Evolutionary conservation across 176 grass and related monocot genomes (phyloP), one percentile per base, ranked within the genome.

Genomic region (Ensete ventricosum): DNA sequence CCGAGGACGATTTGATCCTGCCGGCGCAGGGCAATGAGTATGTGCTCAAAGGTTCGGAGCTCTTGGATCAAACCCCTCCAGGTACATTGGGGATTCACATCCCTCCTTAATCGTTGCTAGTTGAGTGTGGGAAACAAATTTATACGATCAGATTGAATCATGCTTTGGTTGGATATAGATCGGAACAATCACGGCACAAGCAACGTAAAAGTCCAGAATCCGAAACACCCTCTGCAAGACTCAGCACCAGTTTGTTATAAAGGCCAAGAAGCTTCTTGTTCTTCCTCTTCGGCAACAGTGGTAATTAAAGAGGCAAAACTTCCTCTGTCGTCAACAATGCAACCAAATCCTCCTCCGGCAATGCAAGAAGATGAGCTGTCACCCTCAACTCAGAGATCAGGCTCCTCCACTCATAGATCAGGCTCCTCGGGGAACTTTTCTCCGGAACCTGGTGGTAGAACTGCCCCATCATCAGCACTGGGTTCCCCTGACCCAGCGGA

Each of bases 401-500:
- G 29, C 69, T 80, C 48, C 55, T 80, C 69, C 9, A 64, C 78
- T 73, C 78, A 9, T 27, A 51, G 55, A 25, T 73, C 78, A 1
- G 58, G 29, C 69, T 80, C 48, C 55, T 80, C 69, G 0, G 65
- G 66, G 19, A 57, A 79, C 67, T 59, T 55, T 27, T 79, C 65
- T 19, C 66, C 77, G 1, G 67, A 70, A 6, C 25, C 11, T 22
- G 24, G 17, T 5, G 77, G 53, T 34, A 79, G 66, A 79, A 80
- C 77, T 50, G 67, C 66, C 54, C 73, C 79, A n/a, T 67, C 82
- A 9, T 89, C 96, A 73, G 83, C 83, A 62, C 59, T 81, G 71
- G 91, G 84, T 77, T 91, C 88, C 8, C 86, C 84, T 0, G 82
- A 73, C 66, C 84, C 70, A 53, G 77, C 55, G 6, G 96, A 91